phyloP scores from a whole-genome alignment of 2,329 filamentous ascomycete species.

The Biscogniauxia mediterranea region DNA sequence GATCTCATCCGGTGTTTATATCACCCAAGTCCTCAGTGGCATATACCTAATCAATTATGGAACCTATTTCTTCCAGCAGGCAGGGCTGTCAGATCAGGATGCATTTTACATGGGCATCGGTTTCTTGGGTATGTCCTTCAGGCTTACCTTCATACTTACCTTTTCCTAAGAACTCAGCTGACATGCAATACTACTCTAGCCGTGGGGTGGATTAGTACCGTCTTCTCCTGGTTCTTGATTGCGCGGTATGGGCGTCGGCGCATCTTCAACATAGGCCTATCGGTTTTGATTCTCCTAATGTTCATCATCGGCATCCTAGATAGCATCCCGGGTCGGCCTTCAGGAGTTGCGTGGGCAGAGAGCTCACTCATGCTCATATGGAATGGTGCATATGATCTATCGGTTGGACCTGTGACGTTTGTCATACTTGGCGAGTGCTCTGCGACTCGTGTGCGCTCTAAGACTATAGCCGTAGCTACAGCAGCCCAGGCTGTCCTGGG shows the following conservation, averaged over 20 bases:
- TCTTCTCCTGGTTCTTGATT: slow-evolving; percentile 53
- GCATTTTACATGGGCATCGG: slow-evolving; percentile 57
- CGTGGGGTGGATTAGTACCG: slow-evolving; percentile 52
- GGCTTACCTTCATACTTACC: not conserved
- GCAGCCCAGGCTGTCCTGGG: slow-evolving; percentile 41
- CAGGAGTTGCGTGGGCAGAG: slow-evolving; percentile 44
- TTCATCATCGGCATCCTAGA: slow-evolving; percentile 48
- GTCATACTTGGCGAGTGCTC: slow-evolving; percentile 55
- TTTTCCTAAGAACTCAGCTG: slow-evolving; percentile 4
- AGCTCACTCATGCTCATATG: slow-evolving; percentile 50
- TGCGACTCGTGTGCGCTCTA: slow-evolving; percentile 43
- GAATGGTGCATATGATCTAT: slow-evolving; percentile 52
- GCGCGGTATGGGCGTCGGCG: slow-evolving; percentile 49
- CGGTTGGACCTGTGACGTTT: slow-evolving; percentile 49
- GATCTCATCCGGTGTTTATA: slow-evolving; percentile 60
- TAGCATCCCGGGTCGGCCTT: slow-evolving; percentile 41
- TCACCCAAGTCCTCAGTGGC: slow-evolving; percentile 63
- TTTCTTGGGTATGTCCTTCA: slow-evolving; percentile 36
- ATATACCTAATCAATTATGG: slow-evolving; percentile 65
- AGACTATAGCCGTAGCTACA: slow-evolving; percentile 45
- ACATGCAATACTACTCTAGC: slow-evolving; percentile 19
- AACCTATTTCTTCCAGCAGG: slow-evolving; percentile 59
- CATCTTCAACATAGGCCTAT: slow-evolving; percentile 48
- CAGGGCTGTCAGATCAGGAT: slow-evolving; percentile 47
- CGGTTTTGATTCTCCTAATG: slow-evolving; percentile 42